Base-by-base conservation (phyloP, 1,284 basidiomycete genomes). In the Macrocystidia cucumis region DNA sequence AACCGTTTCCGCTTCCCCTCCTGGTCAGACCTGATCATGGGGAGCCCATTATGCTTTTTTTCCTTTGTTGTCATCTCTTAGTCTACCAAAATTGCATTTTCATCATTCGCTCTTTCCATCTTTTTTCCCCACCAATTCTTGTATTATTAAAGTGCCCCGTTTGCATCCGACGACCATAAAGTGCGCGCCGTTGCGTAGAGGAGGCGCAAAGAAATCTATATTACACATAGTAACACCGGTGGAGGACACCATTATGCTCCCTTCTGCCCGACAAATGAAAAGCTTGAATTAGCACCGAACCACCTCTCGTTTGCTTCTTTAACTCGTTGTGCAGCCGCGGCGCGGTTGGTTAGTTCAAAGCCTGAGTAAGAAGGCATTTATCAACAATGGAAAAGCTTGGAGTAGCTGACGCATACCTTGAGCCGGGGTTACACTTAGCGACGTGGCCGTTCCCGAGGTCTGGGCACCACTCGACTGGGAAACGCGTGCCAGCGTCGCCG, bases 221-320 rank as follows among this genome's bases (percentile, higher is more conserved):
- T 30, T 9, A 34, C 13, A 13, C 18, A 17, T 19, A 8, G 4
- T 11, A 5, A 9, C 9, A 39, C 24, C 12, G 9, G 8, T 18
- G 32, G 16, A 11, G 9, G 16, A 9, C 9, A 34, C 8, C 6
- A 32, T 41, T 38, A 62, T 28, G 56, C 42, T 27, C 79, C 80
- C 51, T 86, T 86, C 51, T 78, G 74, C 9, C 82, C 82, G 12
- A 77, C 62, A 48, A 85, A 86, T 1, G 84, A 83, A 60, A 93
- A 93, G 24, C 70, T 89, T n/a, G n/a, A n/a, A 4, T 91, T 91
- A 12, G 76, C 74, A 2, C 82, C 78, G 53, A 95, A 95, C 91
- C 91, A 95, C 20, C 84, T 72, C 41, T 93, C 89, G 60, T 95
- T 95, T 16, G 91, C 91, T 50, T 89, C 90, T 54, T 91, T 88